phyloP scores from a whole-genome alignment of 257 asterid genomes.

The Coffea eugenioides region DNA sequence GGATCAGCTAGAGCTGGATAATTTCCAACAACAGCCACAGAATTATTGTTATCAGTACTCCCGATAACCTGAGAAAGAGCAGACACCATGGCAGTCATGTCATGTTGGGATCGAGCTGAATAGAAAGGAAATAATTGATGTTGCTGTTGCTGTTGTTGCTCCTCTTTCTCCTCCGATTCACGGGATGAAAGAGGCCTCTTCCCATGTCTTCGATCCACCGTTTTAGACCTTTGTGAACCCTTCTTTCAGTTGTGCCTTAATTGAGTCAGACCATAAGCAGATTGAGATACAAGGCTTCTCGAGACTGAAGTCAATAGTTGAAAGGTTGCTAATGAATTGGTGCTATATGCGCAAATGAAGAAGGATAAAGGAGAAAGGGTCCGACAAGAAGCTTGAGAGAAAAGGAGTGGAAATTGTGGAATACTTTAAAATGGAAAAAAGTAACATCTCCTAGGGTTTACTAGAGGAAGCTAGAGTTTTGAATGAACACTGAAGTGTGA shows the following conservation, averaged over 20 bases:
- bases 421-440: background rate
- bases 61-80: conserved; percentile 90
- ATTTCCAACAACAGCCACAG: conserved; percentile 6
- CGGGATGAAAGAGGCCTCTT: conserved; percentile 51
- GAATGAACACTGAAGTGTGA: background rate
- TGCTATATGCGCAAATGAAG: background rate
- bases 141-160: background rate
- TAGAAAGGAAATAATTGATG: conserved; percentile 38
- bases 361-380: background rate
- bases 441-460: background rate
- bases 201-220: conserved; percentile 48
- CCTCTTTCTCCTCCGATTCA: conserved; percentile 48
- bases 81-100: conserved; percentile 78
- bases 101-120: conserved; percentile 69
- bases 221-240: background rate
- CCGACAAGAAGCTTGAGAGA: background rate
- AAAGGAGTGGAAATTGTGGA: background rate
- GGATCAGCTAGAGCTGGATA: conserved; percentile 11
- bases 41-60: conserved; percentile 20
- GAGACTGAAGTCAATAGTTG: background rate
- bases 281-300: background rate
- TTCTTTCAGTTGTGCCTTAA: background rate
- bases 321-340: background rate
- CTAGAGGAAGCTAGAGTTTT: background rate
- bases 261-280: background rate